These are phyloP conservation scores for Arctium minus DNA, from an alignment of 129 eudicot species.

Conservation along the genomic window DNA sequence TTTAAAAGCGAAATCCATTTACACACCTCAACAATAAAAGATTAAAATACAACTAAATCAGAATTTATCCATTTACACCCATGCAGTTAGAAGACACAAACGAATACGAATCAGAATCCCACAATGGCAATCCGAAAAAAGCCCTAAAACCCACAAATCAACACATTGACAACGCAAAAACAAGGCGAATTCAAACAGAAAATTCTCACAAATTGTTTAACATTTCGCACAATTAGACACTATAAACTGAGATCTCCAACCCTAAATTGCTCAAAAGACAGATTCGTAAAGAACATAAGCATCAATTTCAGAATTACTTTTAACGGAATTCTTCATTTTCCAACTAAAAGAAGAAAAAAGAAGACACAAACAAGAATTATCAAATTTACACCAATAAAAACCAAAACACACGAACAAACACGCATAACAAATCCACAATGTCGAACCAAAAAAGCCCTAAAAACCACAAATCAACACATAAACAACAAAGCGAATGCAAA, in stretches of 20 bases:
- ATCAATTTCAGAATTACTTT: not conserved
- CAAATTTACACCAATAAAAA: not conserved
- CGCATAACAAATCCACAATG: not conserved
- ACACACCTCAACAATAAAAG: no score
- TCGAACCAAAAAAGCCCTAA: not conserved
- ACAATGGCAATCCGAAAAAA: not conserved
- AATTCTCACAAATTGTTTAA: not conserved
- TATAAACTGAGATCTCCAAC: conserved; percentile 7
- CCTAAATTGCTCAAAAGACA: not conserved
- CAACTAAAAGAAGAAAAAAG: not conserved
- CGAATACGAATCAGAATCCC: not conserved
- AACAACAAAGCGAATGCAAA: not conserved
- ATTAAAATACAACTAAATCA: no score
- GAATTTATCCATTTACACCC: not conserved
- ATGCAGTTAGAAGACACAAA: not conserved
- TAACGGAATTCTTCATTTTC: not conserved
- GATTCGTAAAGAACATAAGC: not conserved
- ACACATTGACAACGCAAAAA: not conserved
- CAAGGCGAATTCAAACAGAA: not conserved
- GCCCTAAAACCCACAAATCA: conserved; percentile 7
- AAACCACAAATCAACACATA: not conserved
- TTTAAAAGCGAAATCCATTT: no score
- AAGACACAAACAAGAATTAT: not conserved
- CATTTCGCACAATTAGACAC: not conserved
- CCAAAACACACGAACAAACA: not conserved